Percentiles rank a stretch among this genome's conserved stretches.
phyloP scores from a whole-genome alignment of 2,329 filamentous ascomycete genomes.

The Penicillium crustosum region DNA sequence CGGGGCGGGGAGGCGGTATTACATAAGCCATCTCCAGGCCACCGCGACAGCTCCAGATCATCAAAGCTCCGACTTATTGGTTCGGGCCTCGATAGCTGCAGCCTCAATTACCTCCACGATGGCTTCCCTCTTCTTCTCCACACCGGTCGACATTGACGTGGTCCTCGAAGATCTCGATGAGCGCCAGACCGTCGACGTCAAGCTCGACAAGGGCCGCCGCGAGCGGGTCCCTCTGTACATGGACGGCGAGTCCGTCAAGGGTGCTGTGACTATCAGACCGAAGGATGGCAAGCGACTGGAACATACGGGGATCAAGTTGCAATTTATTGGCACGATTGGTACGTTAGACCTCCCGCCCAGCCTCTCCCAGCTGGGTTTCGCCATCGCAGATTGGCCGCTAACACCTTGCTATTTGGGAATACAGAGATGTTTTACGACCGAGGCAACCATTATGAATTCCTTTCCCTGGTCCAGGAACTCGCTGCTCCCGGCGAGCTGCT shows the following conservation, averaged over 20 bases:
- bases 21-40: constrained; percentile 17
- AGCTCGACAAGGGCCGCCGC: constrained; percentile 95
- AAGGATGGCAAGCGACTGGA: constrained; percentile 98
- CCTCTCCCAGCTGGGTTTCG: not conserved
- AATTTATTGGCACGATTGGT: constrained; percentile 98
- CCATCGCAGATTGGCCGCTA: not conserved
- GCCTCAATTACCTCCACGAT: constrained; percentile 50
- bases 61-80: constrained; percentile 17
- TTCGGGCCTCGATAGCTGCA: constrained; percentile 5
- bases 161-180: constrained; percentile 95
- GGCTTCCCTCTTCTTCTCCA: constrained; percentile 99
- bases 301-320: constrained; percentile 98
- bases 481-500: constrained; percentile 96
- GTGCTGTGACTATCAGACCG: constrained; percentile 87
- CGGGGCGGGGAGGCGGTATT: constrained; percentile 5
- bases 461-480: constrained; percentile 93
- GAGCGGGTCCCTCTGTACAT: constrained; percentile 97
- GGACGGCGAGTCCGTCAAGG: constrained; percentile 97
- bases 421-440: constrained; percentile 99
- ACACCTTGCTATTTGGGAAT: constrained; percentile 1
- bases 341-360: not conserved
- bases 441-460: constrained; percentile 98
- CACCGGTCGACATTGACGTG: constrained; percentile 97
- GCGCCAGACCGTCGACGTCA: constrained; percentile 92
- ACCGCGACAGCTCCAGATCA: constrained; percentile 24